A percentile compares a stretch with the other conserved stretches of the same genome.
phyloP scores from a whole-genome alignment of 2,329 filamentous ascomycete species.

The Talaromyces sp. region DNA sequence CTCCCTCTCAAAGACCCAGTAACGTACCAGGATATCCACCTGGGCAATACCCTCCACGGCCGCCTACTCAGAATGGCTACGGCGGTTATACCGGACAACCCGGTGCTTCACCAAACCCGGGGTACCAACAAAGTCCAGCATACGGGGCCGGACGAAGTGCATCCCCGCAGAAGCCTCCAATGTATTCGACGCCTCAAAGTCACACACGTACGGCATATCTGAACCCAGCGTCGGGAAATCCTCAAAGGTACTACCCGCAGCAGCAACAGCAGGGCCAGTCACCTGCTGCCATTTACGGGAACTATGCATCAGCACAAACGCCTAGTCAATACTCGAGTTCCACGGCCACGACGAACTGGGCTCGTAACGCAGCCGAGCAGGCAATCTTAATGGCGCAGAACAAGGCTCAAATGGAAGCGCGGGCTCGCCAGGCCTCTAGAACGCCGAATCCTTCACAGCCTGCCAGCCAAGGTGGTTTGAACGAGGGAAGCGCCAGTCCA shows the following conservation, averaged over 20 bases:
- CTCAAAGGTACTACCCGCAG: conserved; percentile 26
- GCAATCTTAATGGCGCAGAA: conserved; percentile 30
- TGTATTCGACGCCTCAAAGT: conserved; percentile 25
- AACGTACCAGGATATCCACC: conserved; percentile 32
- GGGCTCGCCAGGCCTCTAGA: conserved; percentile 23
- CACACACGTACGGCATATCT: conserved; percentile 27
- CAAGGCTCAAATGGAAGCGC: conserved; percentile 2
- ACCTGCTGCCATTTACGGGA: conserved; percentile 19
- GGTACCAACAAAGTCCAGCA: conserved; percentile 22
- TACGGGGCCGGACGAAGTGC: conserved; percentile 21
- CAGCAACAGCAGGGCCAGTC: conserved; percentile 27
- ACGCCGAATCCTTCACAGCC: conserved; percentile 26
- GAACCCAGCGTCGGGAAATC: conserved; percentile 22
- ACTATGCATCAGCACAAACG: conserved; percentile 24
- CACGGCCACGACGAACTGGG: conserved; percentile 29
- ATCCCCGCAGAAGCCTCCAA: conserved; percentile 28
- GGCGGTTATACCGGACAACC: conserved; percentile 24
- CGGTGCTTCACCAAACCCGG: conserved; percentile 22
- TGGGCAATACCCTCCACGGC: conserved; percentile 35
- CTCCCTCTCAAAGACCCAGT: conserved; percentile 30
- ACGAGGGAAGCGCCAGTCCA: conserved; percentile 29
- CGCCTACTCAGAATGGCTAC: conserved; percentile 29
- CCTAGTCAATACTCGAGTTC: conserved; percentile 26
- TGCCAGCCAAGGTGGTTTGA: conserved; percentile 10
- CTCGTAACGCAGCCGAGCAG: conserved; percentile 35